Evolutionary conservation across 2,329 filamentous ascomycete genomes (phyloP), one percentile per base, ranked within the genome.

Genomic region (Rutstroemia sp.): DNA sequence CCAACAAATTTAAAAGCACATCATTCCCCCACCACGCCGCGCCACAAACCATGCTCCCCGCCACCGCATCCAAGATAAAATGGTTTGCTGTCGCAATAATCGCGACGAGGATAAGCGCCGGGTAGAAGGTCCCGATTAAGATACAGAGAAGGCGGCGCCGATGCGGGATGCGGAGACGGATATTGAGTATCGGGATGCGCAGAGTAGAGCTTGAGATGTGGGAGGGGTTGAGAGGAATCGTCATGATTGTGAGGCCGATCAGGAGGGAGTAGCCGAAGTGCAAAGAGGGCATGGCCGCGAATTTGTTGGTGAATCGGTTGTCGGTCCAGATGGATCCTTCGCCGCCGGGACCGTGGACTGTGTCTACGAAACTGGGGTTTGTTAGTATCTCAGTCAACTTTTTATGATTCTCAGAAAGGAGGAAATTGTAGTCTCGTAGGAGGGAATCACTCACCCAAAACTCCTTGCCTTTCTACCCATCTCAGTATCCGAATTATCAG

Each of bases 241-340:
- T 82, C 63, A 81, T 79, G 57, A 89, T 77, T 4, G 86, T 89
- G 12, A 89, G 71, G 7, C 86, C 86, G 65, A 89, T 83, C 64
- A 89, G 78, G 30, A 89, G 78, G 3, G 84, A 86, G 72, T 89
- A 89, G 3, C 86, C 86, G 65, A 89, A 89, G 69, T 89, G 86
- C 16, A 89, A 76, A 0, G 83, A 87, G 1, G 86, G 86, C 86
- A 89, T 89, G 7, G 86, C 86, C 54, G 83, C 85, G 69, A 88
- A 88, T 70, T 89, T 86, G 68, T 89, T 89, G 71, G 84, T 88
- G 69, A 88, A 89, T 59, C 76, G 79, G 71, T 88, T 88, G 49
- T 83, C 79, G 0, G 84, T 88, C 84, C 84, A 88, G 0, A 88
- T 82, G 61, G 82, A 87, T 66, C 82, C 82, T 60, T 83, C 80